Evolutionary conservation across 371 early-diverging fungal genomes (phyloP).

Genomic region (Mucor circinelloides): DNA sequence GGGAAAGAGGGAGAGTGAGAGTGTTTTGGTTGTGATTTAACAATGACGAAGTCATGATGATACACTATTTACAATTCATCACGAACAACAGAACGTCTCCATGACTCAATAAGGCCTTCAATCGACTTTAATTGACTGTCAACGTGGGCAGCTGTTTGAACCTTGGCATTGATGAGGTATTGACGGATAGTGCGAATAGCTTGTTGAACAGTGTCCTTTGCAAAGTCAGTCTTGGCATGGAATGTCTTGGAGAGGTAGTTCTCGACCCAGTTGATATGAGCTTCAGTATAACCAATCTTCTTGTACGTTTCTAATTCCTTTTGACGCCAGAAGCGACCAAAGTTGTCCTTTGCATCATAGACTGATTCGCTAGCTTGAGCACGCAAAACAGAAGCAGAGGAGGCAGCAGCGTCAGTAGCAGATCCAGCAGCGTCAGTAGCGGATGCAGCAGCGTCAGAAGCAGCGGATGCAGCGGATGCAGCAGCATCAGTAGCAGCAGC

Average conservation of each 20-base stretch:
- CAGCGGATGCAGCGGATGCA: slow-evolving; percentile 7
- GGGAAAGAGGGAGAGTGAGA: neutral
- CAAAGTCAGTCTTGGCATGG: slow-evolving; percentile 26
- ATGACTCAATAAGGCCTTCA: slow-evolving; percentile 34
- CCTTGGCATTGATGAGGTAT: slow-evolving; percentile 35
- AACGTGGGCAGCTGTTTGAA: slow-evolving; percentile 39
- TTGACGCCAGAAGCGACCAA: slow-evolving; percentile 42
- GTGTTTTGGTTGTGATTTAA: neutral
- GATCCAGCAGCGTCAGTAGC: slow-evolving; percentile 1
- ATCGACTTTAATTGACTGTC: slow-evolving; percentile 44
- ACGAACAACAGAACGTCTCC: slow-evolving; percentile 27
- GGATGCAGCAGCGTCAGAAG: slow-evolving; percentile 9
- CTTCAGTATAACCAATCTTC: slow-evolving; percentile 48
- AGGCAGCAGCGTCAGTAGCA: slow-evolving; percentile 30
- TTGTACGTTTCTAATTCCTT: slow-evolving; percentile 37
- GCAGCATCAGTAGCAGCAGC: slow-evolving; percentile 7
- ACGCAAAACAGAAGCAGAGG: slow-evolving; percentile 23
- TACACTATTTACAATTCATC: slow-evolving; percentile 33
- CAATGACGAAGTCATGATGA: neutral
- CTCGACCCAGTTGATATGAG: slow-evolving; percentile 45
- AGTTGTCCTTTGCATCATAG: slow-evolving; percentile 22
- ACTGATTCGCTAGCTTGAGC: slow-evolving; percentile 26
- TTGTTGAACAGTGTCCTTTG: slow-evolving; percentile 33
- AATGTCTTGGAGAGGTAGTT: slow-evolving; percentile 38
- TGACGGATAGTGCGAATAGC: slow-evolving; percentile 32